Evolutionary conservation across 352 stramenopile species (phyloP).

Genomic region (Phytophthora meadii): DNA sequence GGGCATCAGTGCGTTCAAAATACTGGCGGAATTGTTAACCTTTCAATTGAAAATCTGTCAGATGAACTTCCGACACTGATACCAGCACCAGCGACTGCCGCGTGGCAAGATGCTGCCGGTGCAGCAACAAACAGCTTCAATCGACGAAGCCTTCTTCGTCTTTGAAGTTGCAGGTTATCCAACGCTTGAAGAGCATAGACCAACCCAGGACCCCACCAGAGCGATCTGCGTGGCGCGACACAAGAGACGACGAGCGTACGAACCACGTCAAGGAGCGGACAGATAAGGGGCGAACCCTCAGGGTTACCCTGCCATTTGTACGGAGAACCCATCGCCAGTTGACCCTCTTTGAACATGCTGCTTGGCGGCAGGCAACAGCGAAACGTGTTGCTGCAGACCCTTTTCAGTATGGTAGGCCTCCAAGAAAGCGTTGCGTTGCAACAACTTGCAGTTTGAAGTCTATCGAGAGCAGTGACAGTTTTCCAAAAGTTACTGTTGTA

Average conservation of each 20-base stretch:
- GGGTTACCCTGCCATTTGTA: conserved; percentile 11
- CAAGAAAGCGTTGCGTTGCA: conserved; percentile 7
- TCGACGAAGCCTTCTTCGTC: neutral
- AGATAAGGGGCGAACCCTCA: conserved; percentile 13
- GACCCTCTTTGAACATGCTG: conserved; percentile 11
- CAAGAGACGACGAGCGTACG: conserved; percentile 16
- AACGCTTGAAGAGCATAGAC: conserved; percentile 9
- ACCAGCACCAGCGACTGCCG: neutral
- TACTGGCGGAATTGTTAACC: conserved; percentile 15
- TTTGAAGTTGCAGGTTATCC: conserved; percentile 24
- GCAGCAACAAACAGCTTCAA: conserved; percentile 7
- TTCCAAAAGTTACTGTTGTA: too few species aligned
- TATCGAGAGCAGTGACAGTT: neutral
- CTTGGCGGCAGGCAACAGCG: conserved; percentile 14
- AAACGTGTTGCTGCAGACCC: conserved; percentile 19
- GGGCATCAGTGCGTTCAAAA: conserved; percentile 10
- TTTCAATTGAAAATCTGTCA: conserved; percentile 2
- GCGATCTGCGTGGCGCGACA: conserved; percentile 11
- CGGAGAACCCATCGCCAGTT: conserved; percentile 4
- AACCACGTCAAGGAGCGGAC: conserved; percentile 22
- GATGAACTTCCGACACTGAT: neutral
- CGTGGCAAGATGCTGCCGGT: conserved; percentile 10
- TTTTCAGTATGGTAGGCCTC: conserved; percentile 8
- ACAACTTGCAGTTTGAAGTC: neutral
- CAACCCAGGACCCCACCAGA: conserved; percentile 1